These are phyloP conservation scores for Yamadazyma siamensis DNA, from an alignment of 1,139 yeast species.

Conservation along the genomic window DNA sequence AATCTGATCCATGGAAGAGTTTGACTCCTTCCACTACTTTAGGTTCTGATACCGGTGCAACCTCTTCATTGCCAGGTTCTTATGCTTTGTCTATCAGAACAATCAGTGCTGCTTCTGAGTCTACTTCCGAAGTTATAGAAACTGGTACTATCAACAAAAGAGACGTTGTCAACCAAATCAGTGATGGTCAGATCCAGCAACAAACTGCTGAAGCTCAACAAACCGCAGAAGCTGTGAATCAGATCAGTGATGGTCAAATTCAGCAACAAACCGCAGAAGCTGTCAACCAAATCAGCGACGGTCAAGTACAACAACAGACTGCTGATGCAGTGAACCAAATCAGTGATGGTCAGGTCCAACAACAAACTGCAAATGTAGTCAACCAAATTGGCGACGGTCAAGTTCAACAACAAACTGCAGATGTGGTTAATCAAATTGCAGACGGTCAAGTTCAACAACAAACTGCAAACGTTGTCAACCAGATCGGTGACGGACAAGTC, in stretches of 20 bases:
- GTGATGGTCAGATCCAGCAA: conserved; percentile 40
- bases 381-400: conserved; percentile 41
- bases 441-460: conserved; percentile 38
- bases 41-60: conserved; percentile 19
- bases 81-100: conserved; percentile 18
- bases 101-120: conserved; percentile 18
- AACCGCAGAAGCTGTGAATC: conserved; percentile 23
- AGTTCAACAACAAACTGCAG: conserved; percentile 38
- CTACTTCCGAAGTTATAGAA: conserved; percentile 14
- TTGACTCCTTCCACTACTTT: conserved; percentile 33
- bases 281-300: conserved; percentile 39
- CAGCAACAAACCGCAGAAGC: conserved; percentile 34
- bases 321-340: conserved; percentile 26
- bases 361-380: conserved; percentile 26
- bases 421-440: conserved; percentile 29
- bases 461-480: conserved; percentile 33
- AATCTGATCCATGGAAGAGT: conserved; percentile 21
- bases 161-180: conserved; percentile 33
- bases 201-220: conserved; percentile 28
- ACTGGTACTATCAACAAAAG: conserved; percentile 13
- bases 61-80: conserved; percentile 16
- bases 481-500: conserved; percentile 39
- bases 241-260: conserved; percentile 39
- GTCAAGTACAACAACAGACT: conserved; percentile 40
- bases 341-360: conserved; percentile 37